Evolutionary conservation across 805 yeast species (phyloP), one percentile per base, ranked within the genome.

Genomic region (Candida pini): DNA sequence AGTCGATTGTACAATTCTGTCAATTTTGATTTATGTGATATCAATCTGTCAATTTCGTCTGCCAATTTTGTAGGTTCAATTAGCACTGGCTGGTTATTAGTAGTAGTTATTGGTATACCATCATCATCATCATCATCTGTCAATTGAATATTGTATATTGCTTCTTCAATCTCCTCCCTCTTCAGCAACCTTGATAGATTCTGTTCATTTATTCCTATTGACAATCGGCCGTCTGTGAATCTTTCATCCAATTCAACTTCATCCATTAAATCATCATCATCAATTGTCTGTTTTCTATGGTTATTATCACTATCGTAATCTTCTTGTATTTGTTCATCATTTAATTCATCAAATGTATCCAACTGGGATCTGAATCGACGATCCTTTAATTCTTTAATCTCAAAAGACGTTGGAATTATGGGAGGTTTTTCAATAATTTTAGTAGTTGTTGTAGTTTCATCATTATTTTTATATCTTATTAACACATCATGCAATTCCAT

Each of bases 81-180:
- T n/a, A n/a, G n/a, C n/a, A n/a, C n/a, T n/a, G n/a, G n/a, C n/a
- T n/a, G n/a, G n/a, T n/a, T n/a, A n/a, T n/a, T n/a, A n/a, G n/a
- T 22, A 22, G 26, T 9, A 10, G 6, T 19, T 16, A 18, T 13
- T 15, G 34, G 22, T 17, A 34, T 13, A 22, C 4, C 8, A 13
- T 23, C 16, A 21, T 40, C 40, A 28, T 41, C 46, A 15, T 41
- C 51, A 9, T 35, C 40, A 5, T 41, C 47, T 2, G 43, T 36
- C n/a, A 43, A 19, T 33, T 52, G 53, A 6, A 51, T 53, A 12
- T 59, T 60, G 24, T 54, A 56, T 5, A 62, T 28, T 0, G 65
- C 60, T 22, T 58, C 61, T 26, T 60, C 58, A 18, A 63, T 62
- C 20, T 57, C 62, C 41, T 51, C 47, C 7, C 53, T 47, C 5